These are phyloP conservation scores for Botryosphaeria dothidea DNA, from an alignment of 2,329 filamentous ascomycete genomes.

Conservation along the genomic window DNA sequence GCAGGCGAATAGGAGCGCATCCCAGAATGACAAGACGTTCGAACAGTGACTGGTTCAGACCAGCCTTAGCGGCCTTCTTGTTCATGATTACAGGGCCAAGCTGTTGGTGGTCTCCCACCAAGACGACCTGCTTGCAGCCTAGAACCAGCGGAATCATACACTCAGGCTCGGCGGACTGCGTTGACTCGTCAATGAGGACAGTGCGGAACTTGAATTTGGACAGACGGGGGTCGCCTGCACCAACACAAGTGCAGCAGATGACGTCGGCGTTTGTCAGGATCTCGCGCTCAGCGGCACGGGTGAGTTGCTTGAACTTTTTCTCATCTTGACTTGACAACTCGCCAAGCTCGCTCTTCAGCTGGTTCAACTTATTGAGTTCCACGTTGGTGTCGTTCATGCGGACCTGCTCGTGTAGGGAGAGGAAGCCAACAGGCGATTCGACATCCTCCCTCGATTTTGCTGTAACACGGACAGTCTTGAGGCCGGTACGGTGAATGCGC, in stretches of 20 bases:
- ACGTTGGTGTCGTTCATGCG: conserved; percentile 96
- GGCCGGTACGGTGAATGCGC: conserved; percentile 87
- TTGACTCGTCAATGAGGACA: conserved; percentile 96
- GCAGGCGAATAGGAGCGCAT: conserved; percentile 85
- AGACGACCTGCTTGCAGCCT: conserved; percentile 97
- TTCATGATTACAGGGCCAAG: conserved; percentile 99
- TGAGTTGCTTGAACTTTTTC: conserved; percentile 97
- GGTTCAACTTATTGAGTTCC: conserved; percentile 87
- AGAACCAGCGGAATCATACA: conserved; percentile 98
- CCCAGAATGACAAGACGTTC: conserved; percentile 93
- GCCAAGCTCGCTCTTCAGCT: conserved; percentile 87
- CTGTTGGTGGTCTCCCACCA: conserved; percentile 97
- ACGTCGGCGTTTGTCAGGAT: conserved; percentile 95
- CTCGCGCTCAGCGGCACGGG: conserved; percentile 89
- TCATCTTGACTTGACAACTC: conserved; percentile 94
- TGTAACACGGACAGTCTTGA: conserved; percentile 97
- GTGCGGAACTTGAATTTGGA: conserved; percentile 98
- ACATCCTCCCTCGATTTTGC: conserved; percentile 98
- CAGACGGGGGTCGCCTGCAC: conserved; percentile 91
- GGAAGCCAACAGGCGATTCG: conserved; percentile 94
- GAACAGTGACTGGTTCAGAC: conserved; percentile 96
- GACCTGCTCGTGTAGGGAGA: conserved; percentile 95
- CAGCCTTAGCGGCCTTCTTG: conserved; percentile 98
- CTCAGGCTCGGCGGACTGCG: conserved; percentile 95
- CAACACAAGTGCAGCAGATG: conserved; percentile 98